These are phyloP conservation scores for Huntiella savannae DNA, from an alignment of 2,329 filamentous ascomycete genomes.

Conservation along the genomic window DNA sequence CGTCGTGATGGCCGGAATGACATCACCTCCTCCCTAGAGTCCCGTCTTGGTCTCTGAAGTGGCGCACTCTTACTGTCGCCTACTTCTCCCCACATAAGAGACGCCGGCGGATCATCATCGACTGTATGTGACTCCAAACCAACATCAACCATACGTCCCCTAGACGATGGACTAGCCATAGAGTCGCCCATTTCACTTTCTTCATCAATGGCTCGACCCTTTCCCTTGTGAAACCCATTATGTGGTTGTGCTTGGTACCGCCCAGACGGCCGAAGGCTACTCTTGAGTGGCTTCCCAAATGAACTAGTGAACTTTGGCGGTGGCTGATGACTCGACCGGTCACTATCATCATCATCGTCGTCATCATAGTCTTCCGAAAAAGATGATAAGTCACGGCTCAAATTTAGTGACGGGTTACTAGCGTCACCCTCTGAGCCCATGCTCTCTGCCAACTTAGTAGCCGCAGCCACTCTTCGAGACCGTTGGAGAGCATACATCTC, in stretches of 20 bases:
- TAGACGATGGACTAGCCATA: not conserved
- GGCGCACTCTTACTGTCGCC: slow-evolving; percentile 36
- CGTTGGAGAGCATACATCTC: slow-evolving; percentile 83
- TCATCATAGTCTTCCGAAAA: slow-evolving; percentile 16
- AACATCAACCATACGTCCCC: slow-evolving; percentile 65
- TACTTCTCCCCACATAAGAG: slow-evolving; percentile 33
- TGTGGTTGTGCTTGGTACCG: slow-evolving; percentile 1
- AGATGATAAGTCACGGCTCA: slow-evolving; percentile 22
- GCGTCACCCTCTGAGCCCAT: slow-evolving; percentile 60
- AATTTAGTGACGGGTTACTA: slow-evolving; percentile 36
- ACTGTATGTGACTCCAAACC: slow-evolving; percentile 53
- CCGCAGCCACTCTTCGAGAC: slow-evolving; percentile 73
- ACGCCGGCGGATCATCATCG: slow-evolving; percentile 39
- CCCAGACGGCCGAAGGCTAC: slow-evolving; percentile 22
- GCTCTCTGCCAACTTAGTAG: slow-evolving; percentile 67
- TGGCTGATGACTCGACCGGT: slow-evolving; percentile 12
- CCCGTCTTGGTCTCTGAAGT: slow-evolving; percentile 35
- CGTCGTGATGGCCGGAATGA: slow-evolving; percentile 8
- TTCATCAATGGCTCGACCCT: slow-evolving; percentile 21
- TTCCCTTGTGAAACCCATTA: not conserved
- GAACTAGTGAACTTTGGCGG: slow-evolving; percentile 11
- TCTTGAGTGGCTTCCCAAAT: slow-evolving; percentile 32
- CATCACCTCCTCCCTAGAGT: not conserved
- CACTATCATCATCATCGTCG: slow-evolving; percentile 13
- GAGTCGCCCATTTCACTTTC: slow-evolving; percentile 23